These are phyloP conservation scores for Aegilops tauschii DNA, from an alignment of 176 grass and related monocot species.

Conservation along the genomic window DNA sequence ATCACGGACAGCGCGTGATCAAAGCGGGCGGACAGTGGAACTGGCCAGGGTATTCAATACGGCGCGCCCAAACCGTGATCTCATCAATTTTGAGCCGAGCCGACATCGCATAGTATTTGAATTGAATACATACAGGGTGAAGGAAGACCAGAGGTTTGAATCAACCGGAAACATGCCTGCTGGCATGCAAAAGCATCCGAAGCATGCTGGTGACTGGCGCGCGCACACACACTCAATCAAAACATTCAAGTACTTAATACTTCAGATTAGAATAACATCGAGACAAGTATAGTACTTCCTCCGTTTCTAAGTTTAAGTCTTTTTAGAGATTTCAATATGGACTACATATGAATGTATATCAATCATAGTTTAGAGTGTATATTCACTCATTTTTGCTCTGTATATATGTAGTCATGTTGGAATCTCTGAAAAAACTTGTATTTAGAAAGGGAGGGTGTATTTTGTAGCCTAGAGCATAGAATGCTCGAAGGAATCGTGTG, in stretches of 20 bases:
- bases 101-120: not conserved
- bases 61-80: constrained; percentile 16
- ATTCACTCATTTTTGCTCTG: too few relatives aligned
- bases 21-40: not conserved
- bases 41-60: constrained; percentile 14
- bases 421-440: too few relatives aligned
- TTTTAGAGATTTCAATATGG: too few relatives aligned
- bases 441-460: too few relatives aligned
- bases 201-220: not conserved
- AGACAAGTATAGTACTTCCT: too few relatives aligned
- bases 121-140: not conserved
- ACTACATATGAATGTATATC: too few relatives aligned
- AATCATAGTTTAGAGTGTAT: too few relatives aligned
- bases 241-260: not conserved
- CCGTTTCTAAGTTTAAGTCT: too few relatives aligned
- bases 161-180: not conserved
- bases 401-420: too few relatives aligned
- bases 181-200: not conserved
- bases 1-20: constrained; percentile 35
- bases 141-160: not conserved
- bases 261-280: too few relatives aligned
- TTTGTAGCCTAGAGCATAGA: not conserved
- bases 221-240: not conserved
- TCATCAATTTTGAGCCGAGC: not conserved
- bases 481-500: not conserved